phyloP scores from a whole-genome alignment of 2,329 filamentous ascomycete genomes.

The Aspergillus quadricinctus region DNA sequence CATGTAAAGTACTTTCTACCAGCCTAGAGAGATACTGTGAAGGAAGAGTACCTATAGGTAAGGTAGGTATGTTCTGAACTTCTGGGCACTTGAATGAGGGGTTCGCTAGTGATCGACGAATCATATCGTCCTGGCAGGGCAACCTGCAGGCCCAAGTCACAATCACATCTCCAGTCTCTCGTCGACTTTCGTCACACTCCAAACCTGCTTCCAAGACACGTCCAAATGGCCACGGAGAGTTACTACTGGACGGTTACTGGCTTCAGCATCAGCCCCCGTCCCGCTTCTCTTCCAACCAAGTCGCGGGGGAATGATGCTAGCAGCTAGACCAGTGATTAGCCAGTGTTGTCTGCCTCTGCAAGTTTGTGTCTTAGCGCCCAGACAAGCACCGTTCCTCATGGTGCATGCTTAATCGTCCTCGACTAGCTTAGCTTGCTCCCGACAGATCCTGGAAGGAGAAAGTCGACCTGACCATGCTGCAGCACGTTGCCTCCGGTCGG shows the following conservation, averaged over 20 bases:
- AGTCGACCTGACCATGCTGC: background rate
- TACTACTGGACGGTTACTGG: background rate
- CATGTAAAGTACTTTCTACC: background rate
- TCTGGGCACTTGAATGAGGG: background rate
- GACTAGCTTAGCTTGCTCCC: background rate
- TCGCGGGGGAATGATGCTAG: background rate
- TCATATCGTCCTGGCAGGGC: conserved; percentile 4
- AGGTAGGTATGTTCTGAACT: no score
- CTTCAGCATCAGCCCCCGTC: background rate
- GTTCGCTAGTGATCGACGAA: conserved; percentile 9
- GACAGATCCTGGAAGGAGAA: background rate
- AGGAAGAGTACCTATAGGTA: no score
- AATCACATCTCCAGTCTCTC: conserved; percentile 24
- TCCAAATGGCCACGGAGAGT: background rate
- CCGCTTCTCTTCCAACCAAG: background rate
- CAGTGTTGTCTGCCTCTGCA: conserved; percentile 1
- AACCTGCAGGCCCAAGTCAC: conserved; percentile 28
- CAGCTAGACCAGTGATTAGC: background rate
- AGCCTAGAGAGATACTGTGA: no score
- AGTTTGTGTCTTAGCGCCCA: conserved; percentile 13
- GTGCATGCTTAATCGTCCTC: conserved; percentile 9
- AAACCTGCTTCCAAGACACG: background rate
- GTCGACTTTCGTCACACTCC: conserved; percentile 19
- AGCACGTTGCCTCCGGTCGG: background rate
- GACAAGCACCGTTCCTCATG: conserved; percentile 6